Percentiles rank a stretch among this genome's conserved stretches.
Conservation (phyloP, 768 basidiomycete genomes). For the Gyrodon lividus region DNA sequence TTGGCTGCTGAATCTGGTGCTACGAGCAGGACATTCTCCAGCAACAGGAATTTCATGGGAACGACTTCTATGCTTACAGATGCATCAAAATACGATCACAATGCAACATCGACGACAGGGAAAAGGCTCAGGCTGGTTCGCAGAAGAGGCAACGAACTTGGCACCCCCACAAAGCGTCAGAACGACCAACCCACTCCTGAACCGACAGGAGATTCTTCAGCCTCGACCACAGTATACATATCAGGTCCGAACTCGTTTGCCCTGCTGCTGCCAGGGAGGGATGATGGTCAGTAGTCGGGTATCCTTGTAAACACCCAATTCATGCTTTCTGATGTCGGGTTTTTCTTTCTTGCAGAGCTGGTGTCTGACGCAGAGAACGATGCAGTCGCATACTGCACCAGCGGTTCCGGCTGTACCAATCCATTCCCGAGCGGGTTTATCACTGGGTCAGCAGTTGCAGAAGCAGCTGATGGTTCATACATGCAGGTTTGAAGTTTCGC, state of each 20-base stretch:
- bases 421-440: slow-evolving; percentile 37
- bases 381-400: slow-evolving; percentile 37
- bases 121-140: not conserved
- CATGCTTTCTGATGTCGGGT: not conserved
- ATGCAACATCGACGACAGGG: not conserved
- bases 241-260: slow-evolving; percentile 30
- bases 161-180: slow-evolving; percentile 20
- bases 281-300: slow-evolving; percentile 30
- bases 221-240: slow-evolving; percentile 38
- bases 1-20: not conserved
- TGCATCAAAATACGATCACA: not conserved
- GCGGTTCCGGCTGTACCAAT: slow-evolving; percentile 28
- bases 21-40: not conserved
- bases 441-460: slow-evolving; percentile 33
- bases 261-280: slow-evolving; percentile 31
- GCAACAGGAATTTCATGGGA: too few species aligned
- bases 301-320: not conserved
- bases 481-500: slow-evolving; percentile 33
- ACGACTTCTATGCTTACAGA: too few species aligned
- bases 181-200: slow-evolving; percentile 37
- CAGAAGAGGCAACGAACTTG: not conserved
- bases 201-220: slow-evolving; percentile 36
- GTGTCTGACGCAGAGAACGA: slow-evolving; percentile 41
- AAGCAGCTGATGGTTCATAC: slow-evolving; percentile 38
- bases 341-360: slow-evolving; percentile 27